Base-by-base conservation (phyloP, 176 grass and related monocot species). In the Luzula sylvatica region DNA sequence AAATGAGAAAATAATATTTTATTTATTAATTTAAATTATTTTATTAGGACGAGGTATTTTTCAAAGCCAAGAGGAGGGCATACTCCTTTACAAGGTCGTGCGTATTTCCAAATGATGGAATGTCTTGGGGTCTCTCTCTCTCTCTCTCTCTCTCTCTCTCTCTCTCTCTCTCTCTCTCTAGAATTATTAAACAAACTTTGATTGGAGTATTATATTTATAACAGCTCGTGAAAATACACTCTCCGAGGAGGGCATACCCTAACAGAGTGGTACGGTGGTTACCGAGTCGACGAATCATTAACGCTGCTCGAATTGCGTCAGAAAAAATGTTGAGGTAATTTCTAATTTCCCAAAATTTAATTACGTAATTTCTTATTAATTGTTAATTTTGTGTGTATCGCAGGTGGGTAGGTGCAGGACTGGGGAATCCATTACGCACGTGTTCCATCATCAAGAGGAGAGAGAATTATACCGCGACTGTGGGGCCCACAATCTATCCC, bases 81-180 rank as follows among this genome's bases (percentile, higher is more conserved):
- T 46, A 98, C 89, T 75, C 92, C 92, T 70, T 65, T 98, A 26
- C 92, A 98, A 77, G 92, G 92, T 11, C 69, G 92, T 20, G 85
- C 84, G 26, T 98, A 98, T 71, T 98, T 89, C 78, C 92, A 98
- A 90, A 84, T 98, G 67, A 52, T 90, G 39, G 92, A 98, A 39
- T 98, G 92, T 64, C 92, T 90, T 38, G 92, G 92, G 55, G 92
- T 98, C 54, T 75, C 70, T 75, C 14, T 35, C 30, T 57, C 26
- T n/a, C n/a, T n/a, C n/a, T n/a, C n/a, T n/a, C n/a, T n/a, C n/a
- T n/a, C n/a, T n/a, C n/a, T n/a, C n/a, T n/a, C n/a, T n/a, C n/a
- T n/a, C n/a, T n/a, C n/a, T n/a, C n/a, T n/a, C n/a, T n/a, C n/a
- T n/a, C n/a, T n/a, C n/a, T n/a, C n/a, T n/a, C n/a, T 42, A 8